Base-by-base conservation (phyloP, 2,329 filamentous ascomycete species). In the Tolypocladium nubicola region DNA sequence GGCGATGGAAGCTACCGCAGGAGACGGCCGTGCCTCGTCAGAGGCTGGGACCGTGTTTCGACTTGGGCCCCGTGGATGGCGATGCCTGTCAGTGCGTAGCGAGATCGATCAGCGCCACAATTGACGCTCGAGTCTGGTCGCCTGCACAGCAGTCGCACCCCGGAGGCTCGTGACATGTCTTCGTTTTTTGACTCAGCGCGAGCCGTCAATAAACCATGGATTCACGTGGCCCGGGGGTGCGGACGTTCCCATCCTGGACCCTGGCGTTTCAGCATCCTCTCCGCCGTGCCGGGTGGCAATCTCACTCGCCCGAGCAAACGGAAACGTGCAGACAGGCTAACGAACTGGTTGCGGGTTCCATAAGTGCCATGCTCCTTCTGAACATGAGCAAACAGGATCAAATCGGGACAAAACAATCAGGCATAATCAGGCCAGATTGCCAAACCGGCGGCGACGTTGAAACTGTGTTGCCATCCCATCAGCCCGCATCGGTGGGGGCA, bases 241-340 rank as follows among this genome's bases (percentile, higher is more conserved):
- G 14, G 37, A 1, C 39, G 38, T 16, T 54, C 23, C 52, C 49
- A 26, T 39, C 40, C 41, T 50, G 56, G 26, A 54, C 52, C 56
- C 56, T 54, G 52, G 16, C 49, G 55, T 57, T 57, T 57, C 55
- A 57, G 55, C 55, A 38, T 53, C 21, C 43, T 56, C 54, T 47
- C 45, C 45, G 45, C 45, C 45, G 26, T 19, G 45, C 45, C 14
- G 45, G 23, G 45, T 30, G 45, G 8, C 9, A 30, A 14, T 47
- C 26, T 47, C 26, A 26, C 9, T 19, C 14, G 26, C 41, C 41
- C 50, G 41, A 45, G 19, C 41, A 45, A 45, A 21, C 26, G 38
- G 16, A 40, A 5, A 26, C 47, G 16, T 50, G 26, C 35, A 50
- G 47, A 35, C 47, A 26, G 47, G 8, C 47, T 16, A 35, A 26